Evolutionary conservation across 2,329 filamentous ascomycete species (phyloP), one percentile per base, ranked within the genome.

Genomic region (Xylaria sp.): DNA sequence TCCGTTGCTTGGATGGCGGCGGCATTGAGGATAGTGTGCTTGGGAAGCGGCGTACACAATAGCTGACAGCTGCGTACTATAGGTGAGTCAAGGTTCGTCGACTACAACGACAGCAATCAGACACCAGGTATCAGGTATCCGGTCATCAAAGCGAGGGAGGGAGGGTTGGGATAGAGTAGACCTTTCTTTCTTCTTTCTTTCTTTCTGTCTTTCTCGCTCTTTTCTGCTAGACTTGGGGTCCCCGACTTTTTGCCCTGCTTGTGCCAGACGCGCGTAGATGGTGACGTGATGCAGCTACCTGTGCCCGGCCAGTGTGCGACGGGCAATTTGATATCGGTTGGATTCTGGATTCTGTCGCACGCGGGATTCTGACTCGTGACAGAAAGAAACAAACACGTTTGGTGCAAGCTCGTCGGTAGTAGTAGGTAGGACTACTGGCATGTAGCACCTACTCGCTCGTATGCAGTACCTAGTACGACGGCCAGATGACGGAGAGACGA

Each of bases 1-100:
- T 94, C 76, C 92, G 86, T 82, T 94, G 92, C 80, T 93, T 94
- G 66, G 91, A 86, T 66, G 88, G 86, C 58, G 89, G 83, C 76
- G 89, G 85, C 89, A 91, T 36, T 92, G 73, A 77, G 74, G 55
- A 69, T 49, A 61, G 65, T 36, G 62, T 58, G 43, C 48, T 52
- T 48, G 60, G 25, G 10, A 36, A 46, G 61, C 51, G 23, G 60
- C 56, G 60, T 63, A 57, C 43, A 54, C 49, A 55, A 59, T 43
- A 36, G 33, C 33, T 36, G 15, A 46, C 18, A 52, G 68, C 25
- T 67, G 59, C 39, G 60, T 65, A 56, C 31, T 60, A 68, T 46
- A 43, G 46, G n/a, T 48, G 9, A 41, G 66, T 58, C 58, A 67
- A 55, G 67, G 36, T 66, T 64, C 36, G 59, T 64, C 52, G 28